phyloP scores from a whole-genome alignment of 140 eudicot genomes.

The Ambrosia hybrid region DNA sequence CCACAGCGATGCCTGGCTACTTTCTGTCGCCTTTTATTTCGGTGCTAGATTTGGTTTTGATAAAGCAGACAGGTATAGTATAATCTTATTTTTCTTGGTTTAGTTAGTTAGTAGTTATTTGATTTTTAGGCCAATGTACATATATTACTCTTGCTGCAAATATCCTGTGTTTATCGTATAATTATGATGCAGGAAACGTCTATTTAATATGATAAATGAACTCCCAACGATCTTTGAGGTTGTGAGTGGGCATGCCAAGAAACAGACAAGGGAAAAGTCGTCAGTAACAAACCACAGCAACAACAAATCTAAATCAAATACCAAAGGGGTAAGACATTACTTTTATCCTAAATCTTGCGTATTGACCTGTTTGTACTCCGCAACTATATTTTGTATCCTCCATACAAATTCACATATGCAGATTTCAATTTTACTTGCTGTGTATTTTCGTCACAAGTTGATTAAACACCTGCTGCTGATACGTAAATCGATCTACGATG shows the following conservation, averaged over 20 bases:
- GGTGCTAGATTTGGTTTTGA: conserved; percentile 83
- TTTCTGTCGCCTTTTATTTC: conserved; percentile 72
- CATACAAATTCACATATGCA: too few species aligned
- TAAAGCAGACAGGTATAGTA: conserved; percentile 59
- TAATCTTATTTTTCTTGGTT: background rate
- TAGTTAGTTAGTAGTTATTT: too few species aligned
- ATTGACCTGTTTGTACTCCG: background rate
- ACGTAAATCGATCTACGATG: too few species aligned
- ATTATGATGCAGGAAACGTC: conserved; percentile 56
- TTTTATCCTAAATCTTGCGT: background rate
- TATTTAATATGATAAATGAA: conserved; percentile 62
- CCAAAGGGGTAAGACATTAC: conserved; percentile 49
- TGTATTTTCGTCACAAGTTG: too few species aligned
- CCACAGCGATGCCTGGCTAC: conserved; percentile 82
- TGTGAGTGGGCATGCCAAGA: conserved; percentile 56
- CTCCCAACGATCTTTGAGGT: conserved; percentile 67
- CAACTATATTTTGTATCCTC: too few species aligned
- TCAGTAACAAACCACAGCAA: conserved; percentile 45
- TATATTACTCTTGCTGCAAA: background rate
- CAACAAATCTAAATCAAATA: conserved; percentile 59
- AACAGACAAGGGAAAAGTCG: conserved; percentile 52
- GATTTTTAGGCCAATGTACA: too few species aligned
- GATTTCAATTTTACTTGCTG: too few species aligned
- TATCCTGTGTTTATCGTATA: background rate
- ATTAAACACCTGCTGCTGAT: too few species aligned